Evolutionary conservation across 2,329 filamentous ascomycete species (phyloP).

Genomic region (Claviceps paspali): DNA sequence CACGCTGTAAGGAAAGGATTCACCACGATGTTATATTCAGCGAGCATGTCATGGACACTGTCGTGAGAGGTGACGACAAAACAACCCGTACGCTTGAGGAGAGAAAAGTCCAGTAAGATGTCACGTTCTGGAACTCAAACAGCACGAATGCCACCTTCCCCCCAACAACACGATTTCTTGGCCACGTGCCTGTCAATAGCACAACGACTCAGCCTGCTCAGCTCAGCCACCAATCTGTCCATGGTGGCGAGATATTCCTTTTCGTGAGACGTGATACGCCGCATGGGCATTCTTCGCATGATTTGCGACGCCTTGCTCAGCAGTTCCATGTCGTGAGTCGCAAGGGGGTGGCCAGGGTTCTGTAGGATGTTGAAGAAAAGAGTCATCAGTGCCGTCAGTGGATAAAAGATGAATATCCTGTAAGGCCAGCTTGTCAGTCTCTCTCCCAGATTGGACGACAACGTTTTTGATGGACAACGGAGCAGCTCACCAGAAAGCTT

Average conservation of each 20-base stretch:
- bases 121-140: too few relatives aligned
- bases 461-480: too few relatives aligned
- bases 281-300: conserved; percentile 23
- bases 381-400: conserved; percentile 35
- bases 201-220: conserved; percentile 26
- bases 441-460: too few relatives aligned
- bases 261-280: conserved; percentile 17
- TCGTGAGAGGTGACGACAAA: too few relatives aligned
- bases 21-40: too few relatives aligned
- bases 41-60: too few relatives aligned
- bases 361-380: conserved; percentile 40
- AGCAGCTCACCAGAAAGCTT: conserved; percentile 32
- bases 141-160: too few relatives aligned
- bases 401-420: conserved; percentile 42
- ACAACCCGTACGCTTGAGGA: too few relatives aligned
- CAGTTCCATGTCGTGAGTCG: conserved; percentile 29
- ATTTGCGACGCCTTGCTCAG: conserved; percentile 27
- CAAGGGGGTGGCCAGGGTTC: conserved; percentile 27
- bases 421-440: background rate
- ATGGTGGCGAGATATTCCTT: conserved; percentile 24
- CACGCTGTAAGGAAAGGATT: too few relatives aligned
- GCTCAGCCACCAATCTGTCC: conserved; percentile 27
- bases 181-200: conserved; percentile 26
- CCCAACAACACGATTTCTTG: too few relatives aligned
- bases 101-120: too few relatives aligned